phyloP scores from a whole-genome alignment of 805 yeast species.

The Candida easanensis region DNA sequence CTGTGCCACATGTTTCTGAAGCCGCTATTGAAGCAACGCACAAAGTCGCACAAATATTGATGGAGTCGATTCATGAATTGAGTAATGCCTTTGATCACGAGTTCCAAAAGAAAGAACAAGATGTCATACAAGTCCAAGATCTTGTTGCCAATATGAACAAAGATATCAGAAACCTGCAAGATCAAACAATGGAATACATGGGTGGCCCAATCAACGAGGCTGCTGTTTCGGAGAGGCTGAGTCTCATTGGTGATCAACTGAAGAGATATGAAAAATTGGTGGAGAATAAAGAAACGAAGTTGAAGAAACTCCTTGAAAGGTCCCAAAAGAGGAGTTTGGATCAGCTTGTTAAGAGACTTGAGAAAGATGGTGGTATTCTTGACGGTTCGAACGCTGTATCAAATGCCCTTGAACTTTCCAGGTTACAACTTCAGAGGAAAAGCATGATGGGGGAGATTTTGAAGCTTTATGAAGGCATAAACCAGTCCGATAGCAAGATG shows the following conservation, averaged over 20 bases:
- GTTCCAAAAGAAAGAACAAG: conserved; percentile 51
- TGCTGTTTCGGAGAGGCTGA: conserved; percentile 10
- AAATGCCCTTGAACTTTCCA: conserved; percentile 33
- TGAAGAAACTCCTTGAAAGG: conserved; percentile 28
- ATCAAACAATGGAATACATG: conserved; percentile 22
- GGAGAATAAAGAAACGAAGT: conserved; percentile 24
- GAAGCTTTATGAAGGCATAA: conserved; percentile 27
- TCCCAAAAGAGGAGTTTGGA: conserved; percentile 27
- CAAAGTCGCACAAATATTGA: conserved; percentile 47
- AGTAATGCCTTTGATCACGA: conserved; percentile 54
- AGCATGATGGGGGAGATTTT: conserved; percentile 35
- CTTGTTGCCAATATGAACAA: conserved; percentile 40
- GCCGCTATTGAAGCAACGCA: conserved; percentile 54
- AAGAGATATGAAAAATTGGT: conserved; percentile 20
- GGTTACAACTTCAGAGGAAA: conserved; percentile 41
- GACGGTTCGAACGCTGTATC: conserved; percentile 18
- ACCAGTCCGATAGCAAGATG: conserved; percentile 45
- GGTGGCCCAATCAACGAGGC: conserved; percentile 19
- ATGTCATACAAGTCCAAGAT: conserved; percentile 45
- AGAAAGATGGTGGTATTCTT: not conserved
- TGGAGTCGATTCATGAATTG: conserved; percentile 45
- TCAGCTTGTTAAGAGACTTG: conserved; percentile 2
- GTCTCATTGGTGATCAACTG: conserved; percentile 19
- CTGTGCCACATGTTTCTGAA: conserved; percentile 46
- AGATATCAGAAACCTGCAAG: conserved; percentile 36